phyloP scores from a whole-genome alignment of 2,329 filamentous ascomycete genomes.

The Cladosporium sp. region DNA sequence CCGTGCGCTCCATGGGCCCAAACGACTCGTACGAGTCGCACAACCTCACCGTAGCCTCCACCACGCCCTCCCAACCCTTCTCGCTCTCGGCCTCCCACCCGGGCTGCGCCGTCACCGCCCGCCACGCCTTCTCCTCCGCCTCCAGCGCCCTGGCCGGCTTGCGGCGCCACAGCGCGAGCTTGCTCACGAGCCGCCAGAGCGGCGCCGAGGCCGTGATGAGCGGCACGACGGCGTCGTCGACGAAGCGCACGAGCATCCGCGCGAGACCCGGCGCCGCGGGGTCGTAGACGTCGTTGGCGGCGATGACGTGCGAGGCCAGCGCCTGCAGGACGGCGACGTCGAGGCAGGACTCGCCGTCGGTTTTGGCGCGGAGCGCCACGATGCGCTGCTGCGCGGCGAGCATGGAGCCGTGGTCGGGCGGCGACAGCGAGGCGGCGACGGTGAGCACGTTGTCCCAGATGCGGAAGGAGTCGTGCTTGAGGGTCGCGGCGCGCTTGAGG shows the following conservation, averaged over 20 bases:
- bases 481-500: slow-evolving; percentile 76
- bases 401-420: slow-evolving; percentile 69
- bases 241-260: slow-evolving; percentile 59
- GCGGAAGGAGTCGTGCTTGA: slow-evolving; percentile 79
- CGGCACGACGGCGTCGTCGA: slow-evolving; percentile 70
- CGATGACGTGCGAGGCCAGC: slow-evolving; percentile 65
- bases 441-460: slow-evolving; percentile 98
- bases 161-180: slow-evolving; percentile 65
- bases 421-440: slow-evolving; percentile 69
- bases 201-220: slow-evolving; percentile 74
- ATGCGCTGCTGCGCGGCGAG: slow-evolving; percentile 68
- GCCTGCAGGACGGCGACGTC: slow-evolving; percentile 67
- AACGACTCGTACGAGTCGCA: slow-evolving; percentile 79
- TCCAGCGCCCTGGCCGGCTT: slow-evolving; percentile 69
- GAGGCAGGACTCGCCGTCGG: slow-evolving; percentile 67
- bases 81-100: slow-evolving; percentile 52
- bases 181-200: slow-evolving; percentile 69
- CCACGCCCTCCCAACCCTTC: slow-evolving; percentile 64
- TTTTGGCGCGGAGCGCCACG: slow-evolving; percentile 62
- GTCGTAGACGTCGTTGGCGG: slow-evolving; percentile 40
- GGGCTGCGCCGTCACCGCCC: slow-evolving; percentile 56
- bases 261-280: slow-evolving; percentile 44
- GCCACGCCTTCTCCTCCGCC: slow-evolving; percentile 85
- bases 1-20: slow-evolving; percentile 42
- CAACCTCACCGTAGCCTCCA: slow-evolving; percentile 71